Percentiles rank a stretch among this genome's conserved stretches.
Conservation (phyloP, 2,329 filamentous ascomycete genomes). For the Aspergillus sp. region DNA sequence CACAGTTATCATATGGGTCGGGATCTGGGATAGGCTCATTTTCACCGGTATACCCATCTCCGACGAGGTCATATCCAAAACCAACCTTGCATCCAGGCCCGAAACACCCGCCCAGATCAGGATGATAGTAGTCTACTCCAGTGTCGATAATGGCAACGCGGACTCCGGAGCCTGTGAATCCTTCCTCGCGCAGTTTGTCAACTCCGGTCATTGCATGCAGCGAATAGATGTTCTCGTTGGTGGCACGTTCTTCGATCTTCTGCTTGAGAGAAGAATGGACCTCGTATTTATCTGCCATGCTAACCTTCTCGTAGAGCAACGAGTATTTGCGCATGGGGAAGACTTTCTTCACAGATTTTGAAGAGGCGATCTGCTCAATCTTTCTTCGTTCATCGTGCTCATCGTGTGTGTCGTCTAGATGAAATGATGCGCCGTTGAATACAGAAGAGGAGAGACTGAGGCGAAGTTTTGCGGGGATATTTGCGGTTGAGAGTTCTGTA, state of each 20-base stretch:
- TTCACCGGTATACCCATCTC: not conserved
- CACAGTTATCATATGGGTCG: not conserved
- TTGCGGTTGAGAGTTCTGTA: not conserved
- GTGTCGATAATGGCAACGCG: constrained; percentile 17
- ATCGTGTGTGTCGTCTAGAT: not conserved
- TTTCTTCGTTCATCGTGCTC: not conserved
- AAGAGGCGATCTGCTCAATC: not conserved
- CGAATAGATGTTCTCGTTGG: constrained; percentile 4
- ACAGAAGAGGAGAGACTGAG: not conserved
- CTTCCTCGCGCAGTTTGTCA: constrained; percentile 15
- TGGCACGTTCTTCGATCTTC: constrained; percentile 2
- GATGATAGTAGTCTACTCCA: constrained; percentile 55
- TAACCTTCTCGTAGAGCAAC: not conserved
- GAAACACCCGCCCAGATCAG: constrained; percentile 59
- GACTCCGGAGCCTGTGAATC: constrained; percentile 11
- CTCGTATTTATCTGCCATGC: not conserved
- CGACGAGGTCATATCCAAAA: constrained; percentile 19
- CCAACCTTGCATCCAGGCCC: constrained; percentile 53
- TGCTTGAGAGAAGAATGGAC: not conserved
- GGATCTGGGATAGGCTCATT: not conserved
- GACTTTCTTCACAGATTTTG: not conserved
- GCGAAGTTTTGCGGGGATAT: not conserved
- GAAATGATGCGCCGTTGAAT: not conserved
- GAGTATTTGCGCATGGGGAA: not conserved
- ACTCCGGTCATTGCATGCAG: constrained; percentile 14